These are phyloP conservation scores for Geranium incanum DNA, from an alignment of 441 rosid genomes.

Conservation along the genomic window DNA sequence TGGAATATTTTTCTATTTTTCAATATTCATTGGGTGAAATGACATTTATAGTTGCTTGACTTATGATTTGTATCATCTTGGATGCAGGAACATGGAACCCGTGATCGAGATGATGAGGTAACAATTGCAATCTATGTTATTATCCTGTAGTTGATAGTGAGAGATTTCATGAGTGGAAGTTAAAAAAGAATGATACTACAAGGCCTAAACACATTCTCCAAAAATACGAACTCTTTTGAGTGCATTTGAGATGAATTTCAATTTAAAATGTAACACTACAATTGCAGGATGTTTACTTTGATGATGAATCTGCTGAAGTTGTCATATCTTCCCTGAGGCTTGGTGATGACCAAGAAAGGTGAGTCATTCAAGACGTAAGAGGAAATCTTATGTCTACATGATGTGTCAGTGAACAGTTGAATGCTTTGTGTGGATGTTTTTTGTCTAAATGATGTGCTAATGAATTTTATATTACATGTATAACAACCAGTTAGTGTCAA, in stretches of 20 bases:
- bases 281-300: constrained; percentile 81
- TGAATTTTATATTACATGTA: not conserved
- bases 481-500: too few relatives aligned
- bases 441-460: not conserved
- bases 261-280: not conserved
- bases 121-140: constrained; percentile 11
- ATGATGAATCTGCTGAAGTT: constrained; percentile 86
- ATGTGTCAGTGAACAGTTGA: not conserved
- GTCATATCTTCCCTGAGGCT: constrained; percentile 88
- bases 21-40: not conserved
- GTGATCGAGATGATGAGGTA: constrained; percentile 82
- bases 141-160: constrained; percentile 9
- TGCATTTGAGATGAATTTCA: not conserved
- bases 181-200: not conserved
- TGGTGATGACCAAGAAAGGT: constrained; percentile 96
- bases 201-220: not conserved
- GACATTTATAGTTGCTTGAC: not conserved
- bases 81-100: constrained; percentile 59
- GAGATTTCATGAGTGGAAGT: constrained; percentile 1
- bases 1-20: too few relatives aligned
- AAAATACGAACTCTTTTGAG: not conserved
- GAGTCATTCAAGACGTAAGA: constrained; percentile 15
- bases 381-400: not conserved
- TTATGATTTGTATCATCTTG: constrained; percentile 16
- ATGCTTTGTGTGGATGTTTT: not conserved